Evolutionary conservation across 441 rosid species (phyloP), one percentile per base, ranked within the genome.

Genomic region (Sinapis alba): DNA sequence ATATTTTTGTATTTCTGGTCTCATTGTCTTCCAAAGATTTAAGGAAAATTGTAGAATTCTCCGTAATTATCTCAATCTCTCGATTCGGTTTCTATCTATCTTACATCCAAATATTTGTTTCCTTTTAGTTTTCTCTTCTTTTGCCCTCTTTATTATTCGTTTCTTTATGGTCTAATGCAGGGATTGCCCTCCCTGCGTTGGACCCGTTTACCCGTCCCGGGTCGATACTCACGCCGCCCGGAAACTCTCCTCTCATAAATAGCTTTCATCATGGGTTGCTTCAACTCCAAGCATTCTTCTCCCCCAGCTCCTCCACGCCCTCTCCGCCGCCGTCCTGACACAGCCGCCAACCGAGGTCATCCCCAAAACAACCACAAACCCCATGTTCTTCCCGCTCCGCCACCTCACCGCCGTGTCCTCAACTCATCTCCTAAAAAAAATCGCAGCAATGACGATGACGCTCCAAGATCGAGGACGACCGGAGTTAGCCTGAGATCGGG

Each of bases 251-350:
- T 47, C 66, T 78, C 47, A 68, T 24, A 16, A 65, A 50, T 23
- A 13, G 20, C 0, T 73, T 30, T 45, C 53, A 45, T 7, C n/a
- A 93, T 93, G 98, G 97, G 98, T 80, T 93, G 98, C 90, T 80
- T 89, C 50, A 67, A 65, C 76, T 86, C 93, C 69, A 93, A 90
- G 75, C 81, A 80, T 62, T 82, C 82, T 57, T 74, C 47, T 51
- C 77, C 83, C 11, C 72, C 53, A 19, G 85, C 73, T 62, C 71
- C 61, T 62, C 71, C 68, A 56, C 78, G 68, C 45, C 78, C 18
- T 68, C 7, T 8, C 11, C 74, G 67, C 34, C 71, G 75, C 15
- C 78, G 67, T 51, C 38, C 1, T 2, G 71, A 73, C 13, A 62
- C 63, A 13, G n/a, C 50, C 50, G 57, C 32, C n/a, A 56, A 68